phyloP scores from a whole-genome alignment of 176 grass and related monocot species.

The Elymus sibiricus region DNA sequence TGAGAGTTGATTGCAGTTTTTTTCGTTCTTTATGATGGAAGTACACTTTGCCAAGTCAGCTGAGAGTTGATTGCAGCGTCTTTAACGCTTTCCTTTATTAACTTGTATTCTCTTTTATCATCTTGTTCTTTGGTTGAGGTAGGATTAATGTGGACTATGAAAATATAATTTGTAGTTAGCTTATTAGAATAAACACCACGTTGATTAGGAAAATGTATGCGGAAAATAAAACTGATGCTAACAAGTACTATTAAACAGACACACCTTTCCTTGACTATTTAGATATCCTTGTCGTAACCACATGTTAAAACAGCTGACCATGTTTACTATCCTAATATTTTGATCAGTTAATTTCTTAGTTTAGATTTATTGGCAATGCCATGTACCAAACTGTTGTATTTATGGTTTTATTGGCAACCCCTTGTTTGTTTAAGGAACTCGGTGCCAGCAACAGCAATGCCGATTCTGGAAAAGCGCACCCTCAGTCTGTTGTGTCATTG shows the following conservation, averaged over 20 bases:
- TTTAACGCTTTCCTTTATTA: neutral
- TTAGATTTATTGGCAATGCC: conserved; percentile 8
- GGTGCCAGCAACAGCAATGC: conserved; percentile 32
- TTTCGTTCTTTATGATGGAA: neutral
- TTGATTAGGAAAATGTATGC: neutral
- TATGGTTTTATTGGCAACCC: conserved; percentile 18
- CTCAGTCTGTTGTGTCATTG: conserved; percentile 69
- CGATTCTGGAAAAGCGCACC: conserved; percentile 58
- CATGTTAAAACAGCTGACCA: neutral
- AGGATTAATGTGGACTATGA: neutral
- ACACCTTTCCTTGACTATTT: neutral
- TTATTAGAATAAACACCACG: neutral
- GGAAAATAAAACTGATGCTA: neutral
- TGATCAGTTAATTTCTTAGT: neutral
- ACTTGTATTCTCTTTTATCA: neutral
- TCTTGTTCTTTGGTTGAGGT: neutral
- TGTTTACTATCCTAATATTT: neutral
- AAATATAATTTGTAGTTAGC: neutral
- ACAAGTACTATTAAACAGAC: neutral
- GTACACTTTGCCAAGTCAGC: neutral
- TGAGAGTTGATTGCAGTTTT: neutral
- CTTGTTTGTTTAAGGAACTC: conserved; percentile 43
- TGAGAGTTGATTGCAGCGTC: neutral
- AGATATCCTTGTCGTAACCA: conserved; percentile 6
- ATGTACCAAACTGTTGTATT: conserved; percentile 21